A percentile compares a stretch with the other conserved stretches of the same genome.
Evolutionary conservation across 192 early-diverging fungal species (phyloP).

Genomic region (Backusella tuberculispora): DNA sequence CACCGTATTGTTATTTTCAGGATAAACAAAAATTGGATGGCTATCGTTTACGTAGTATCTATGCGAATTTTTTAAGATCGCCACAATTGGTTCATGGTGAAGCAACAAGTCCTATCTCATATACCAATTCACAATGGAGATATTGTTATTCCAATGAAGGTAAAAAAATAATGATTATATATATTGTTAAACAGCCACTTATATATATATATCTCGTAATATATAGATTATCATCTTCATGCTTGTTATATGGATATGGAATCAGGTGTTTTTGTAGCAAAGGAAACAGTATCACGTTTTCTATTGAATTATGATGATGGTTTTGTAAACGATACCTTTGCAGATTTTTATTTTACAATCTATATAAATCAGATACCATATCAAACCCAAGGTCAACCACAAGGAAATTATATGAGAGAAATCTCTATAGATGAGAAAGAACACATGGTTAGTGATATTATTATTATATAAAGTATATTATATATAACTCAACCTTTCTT

Average conservation of each 20-base stretch:
- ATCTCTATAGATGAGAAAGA: slow-evolving; percentile 6
- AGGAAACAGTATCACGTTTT: slow-evolving; percentile 52
- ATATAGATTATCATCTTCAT: slow-evolving; percentile 51
- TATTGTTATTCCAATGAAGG: slow-evolving; percentile 61
- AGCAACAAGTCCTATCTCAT: slow-evolving; percentile 48
- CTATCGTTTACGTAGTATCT: slow-evolving; percentile 50
- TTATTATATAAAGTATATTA: background rate
- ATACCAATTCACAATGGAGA: slow-evolving; percentile 54
- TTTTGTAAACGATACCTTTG: slow-evolving; percentile 52
- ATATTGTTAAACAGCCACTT: background rate
- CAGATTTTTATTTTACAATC: slow-evolving; percentile 59
- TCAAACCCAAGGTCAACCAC: slow-evolving; percentile 41
- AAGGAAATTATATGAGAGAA: background rate
- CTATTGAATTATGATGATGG: slow-evolving; percentile 54
- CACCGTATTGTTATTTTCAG: slow-evolving; percentile 63
- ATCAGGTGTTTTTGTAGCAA: slow-evolving; percentile 54
- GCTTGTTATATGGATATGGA: slow-evolving; percentile 55
- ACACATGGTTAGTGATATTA: background rate
- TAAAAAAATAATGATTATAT: slow-evolving; percentile 29
- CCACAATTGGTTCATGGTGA: slow-evolving; percentile 59
- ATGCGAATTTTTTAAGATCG: slow-evolving; percentile 60
- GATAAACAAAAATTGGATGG: slow-evolving; percentile 32
- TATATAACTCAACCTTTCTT: background rate
- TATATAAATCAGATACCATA: slow-evolving; percentile 61
- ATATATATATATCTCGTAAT: too few species aligned